Evolutionary conservation across 345 rosid genomes (phyloP).

Genomic region (Jatropha curcas): DNA sequence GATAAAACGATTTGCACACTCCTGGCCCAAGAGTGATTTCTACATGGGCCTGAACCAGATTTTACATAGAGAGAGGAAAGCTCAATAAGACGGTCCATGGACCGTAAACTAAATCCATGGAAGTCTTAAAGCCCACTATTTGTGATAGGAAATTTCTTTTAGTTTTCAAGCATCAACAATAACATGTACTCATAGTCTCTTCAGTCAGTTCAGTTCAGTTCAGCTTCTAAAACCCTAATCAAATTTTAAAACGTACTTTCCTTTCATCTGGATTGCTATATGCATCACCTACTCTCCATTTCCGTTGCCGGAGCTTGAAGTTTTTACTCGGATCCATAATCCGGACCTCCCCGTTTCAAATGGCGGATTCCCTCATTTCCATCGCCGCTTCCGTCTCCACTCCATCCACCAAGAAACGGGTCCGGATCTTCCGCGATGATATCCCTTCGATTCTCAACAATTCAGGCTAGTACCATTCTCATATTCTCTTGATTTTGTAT

Average conservation of each 20-base stretch:
- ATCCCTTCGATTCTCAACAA: slow-evolving; percentile 47
- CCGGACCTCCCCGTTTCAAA: slow-evolving; percentile 37
- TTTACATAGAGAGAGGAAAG: too few relatives aligned
- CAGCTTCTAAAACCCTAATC: slow-evolving; percentile 16
- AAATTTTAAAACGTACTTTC: not conserved
- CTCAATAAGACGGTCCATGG: too few relatives aligned
- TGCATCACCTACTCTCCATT: not conserved
- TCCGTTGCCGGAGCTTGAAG: slow-evolving; percentile 8
- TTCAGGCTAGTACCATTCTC: slow-evolving; percentile 39
- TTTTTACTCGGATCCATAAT: not conserved
- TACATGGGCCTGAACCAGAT: too few relatives aligned
- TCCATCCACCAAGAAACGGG: slow-evolving; percentile 58
- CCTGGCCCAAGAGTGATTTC: too few relatives aligned
- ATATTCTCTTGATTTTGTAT: too few relatives aligned
- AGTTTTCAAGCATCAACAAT: too few relatives aligned
- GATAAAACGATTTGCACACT: too few relatives aligned
- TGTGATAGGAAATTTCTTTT: too few relatives aligned
- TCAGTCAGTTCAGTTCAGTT: too few relatives aligned
- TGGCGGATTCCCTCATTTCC: slow-evolving; percentile 63
- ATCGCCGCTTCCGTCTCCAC: slow-evolving; percentile 60
- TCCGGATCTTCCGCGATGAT: slow-evolving; percentile 67
- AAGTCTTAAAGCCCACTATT: too few relatives aligned
- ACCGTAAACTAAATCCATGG: too few relatives aligned
- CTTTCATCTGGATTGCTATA: not conserved
- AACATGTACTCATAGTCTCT: too few relatives aligned